Percentiles rank a stretch among this genome's conserved stretches.
Evolutionary conservation across 148 eudicot species (phyloP).

Genomic region (Bassia scoparia): DNA sequence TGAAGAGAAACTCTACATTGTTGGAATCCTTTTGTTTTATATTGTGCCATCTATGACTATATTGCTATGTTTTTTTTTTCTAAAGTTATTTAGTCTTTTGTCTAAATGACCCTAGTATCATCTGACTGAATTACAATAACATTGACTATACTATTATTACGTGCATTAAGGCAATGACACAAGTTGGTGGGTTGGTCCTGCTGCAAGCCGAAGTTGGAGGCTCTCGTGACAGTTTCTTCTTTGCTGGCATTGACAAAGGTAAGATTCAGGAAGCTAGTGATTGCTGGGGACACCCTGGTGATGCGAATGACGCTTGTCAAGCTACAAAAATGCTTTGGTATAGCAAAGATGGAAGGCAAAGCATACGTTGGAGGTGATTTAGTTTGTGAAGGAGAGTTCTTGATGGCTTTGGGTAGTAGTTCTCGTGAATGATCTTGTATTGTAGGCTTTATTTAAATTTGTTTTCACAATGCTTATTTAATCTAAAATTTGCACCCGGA

Average conservation of each 20-base stretch:
- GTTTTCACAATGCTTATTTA: constrained; percentile 1
- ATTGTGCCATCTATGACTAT: not conserved
- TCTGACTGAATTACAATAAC: constrained; percentile 1
- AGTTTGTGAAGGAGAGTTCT: constrained; percentile 92
- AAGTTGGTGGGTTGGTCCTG: constrained; percentile 92
- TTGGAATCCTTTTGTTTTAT: not conserved
- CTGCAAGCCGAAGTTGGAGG: constrained; percentile 92
- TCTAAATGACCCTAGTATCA: no score
- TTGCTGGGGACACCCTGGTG: constrained; percentile 89
- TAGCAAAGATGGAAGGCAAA: constrained; percentile 92
- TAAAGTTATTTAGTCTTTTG: not conserved
- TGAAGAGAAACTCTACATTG: not conserved
- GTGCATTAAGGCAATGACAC: constrained; percentile 81
- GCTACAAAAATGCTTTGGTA: constrained; percentile 86
- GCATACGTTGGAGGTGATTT: constrained; percentile 90
- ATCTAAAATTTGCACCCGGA: not conserved
- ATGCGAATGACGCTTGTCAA: constrained; percentile 82
- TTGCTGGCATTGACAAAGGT: constrained; percentile 95
- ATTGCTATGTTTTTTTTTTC: not conserved
- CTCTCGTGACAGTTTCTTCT: constrained; percentile 73
- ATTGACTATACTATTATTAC: not conserved
- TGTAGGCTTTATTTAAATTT: no score
- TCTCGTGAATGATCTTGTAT: constrained; percentile 34
- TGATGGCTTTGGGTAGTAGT: constrained; percentile 80
- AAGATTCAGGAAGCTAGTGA: constrained; percentile 87